Base-by-base conservation (phyloP, 805 yeast species). In the Myxozyma melibiosi region DNA sequence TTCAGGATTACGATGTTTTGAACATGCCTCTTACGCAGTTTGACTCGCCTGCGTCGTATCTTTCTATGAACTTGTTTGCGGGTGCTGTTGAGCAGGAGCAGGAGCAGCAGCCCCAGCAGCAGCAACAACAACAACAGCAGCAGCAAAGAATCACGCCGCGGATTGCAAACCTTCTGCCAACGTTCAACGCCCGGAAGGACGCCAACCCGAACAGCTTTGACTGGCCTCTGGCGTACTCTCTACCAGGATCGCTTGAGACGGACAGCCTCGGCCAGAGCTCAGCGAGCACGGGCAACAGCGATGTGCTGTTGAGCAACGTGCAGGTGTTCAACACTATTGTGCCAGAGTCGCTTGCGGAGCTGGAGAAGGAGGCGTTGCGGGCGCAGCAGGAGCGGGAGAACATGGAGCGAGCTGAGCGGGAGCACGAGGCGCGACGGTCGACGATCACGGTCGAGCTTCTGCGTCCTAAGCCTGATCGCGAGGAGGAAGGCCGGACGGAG, bases 341-440 rank as follows among this genome's bases (percentile, higher is more conserved):
- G 16, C 64, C 65, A 20, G 63, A 62, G 42, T 51, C 55, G 16
- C 51, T 67, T 39, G 65, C 70, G 7, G 69, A 63, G 46, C 51
- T 65, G 22, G 67, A 65, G 35, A 66, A 67, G 57, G 66, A 56
- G 37, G 44, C 57, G 13, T 44, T 48, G 34, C 60, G 58, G 11
- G 63, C 55, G 44, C 49, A 46, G 41, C 50, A 45, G n/a, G 50
- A 45, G 40, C 40, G 50, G 5, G 50, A 45, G 30, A 45, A 25
- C 18, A 45, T 45, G 50, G 52, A 57, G 13, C 38, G 51, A 20
- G 55, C 46, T 22, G 45, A 16, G 31, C 54, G 41, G 34, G 53
- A 55, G 33, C 37, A 30, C 4, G 59, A 46, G 37, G 42, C 53
- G 7, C 16, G 27, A 40, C 48, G 41, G 22, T 52, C 52, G 16